Evolutionary conservation across 257 asterid genomes (phyloP).

Genomic region (Paulownia fortunei): DNA sequence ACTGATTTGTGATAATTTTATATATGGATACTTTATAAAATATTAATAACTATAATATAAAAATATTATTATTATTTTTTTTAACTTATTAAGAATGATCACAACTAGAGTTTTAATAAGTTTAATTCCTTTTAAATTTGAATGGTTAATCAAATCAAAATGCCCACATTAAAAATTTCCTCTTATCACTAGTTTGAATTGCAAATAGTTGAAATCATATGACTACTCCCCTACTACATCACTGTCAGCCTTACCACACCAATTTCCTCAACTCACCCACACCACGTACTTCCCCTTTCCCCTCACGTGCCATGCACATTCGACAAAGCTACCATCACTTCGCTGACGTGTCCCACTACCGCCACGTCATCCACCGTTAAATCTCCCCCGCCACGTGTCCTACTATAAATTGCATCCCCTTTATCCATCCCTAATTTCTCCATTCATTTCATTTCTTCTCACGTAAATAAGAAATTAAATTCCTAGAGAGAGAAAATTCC

Average conservation of each 20-base stretch:
- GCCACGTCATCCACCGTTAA: conserved; percentile 50
- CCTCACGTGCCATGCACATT: conserved; percentile 62
- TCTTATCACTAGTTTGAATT: background rate
- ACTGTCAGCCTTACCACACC: conserved; percentile 10
- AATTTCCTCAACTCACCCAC: conserved; percentile 35
- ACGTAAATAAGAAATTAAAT: conserved; percentile 17
- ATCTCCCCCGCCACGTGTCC: conserved; percentile 61
- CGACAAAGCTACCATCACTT: conserved; percentile 38
- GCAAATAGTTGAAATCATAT: conserved; percentile 18
- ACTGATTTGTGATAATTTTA: too few species aligned
- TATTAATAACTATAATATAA: too few species aligned
- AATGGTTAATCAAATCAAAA: too few species aligned
- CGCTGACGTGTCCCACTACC: conserved; percentile 63
- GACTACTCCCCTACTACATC: background rate
- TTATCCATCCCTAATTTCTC: conserved; percentile 52
- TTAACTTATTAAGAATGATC: too few species aligned
- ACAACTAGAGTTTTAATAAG: too few species aligned
- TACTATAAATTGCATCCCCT: conserved; percentile 58
- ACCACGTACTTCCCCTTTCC: conserved; percentile 54
- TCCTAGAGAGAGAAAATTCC: conserved; percentile 43
- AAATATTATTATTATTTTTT: too few species aligned
- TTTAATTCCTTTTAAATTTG: too few species aligned
- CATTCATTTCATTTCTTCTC: conserved; percentile 33
- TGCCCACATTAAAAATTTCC: too few species aligned
- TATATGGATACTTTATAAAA: too few species aligned